Base-by-base conservation (phyloP, 176 grass and related monocot genomes). In the Oryza longistaminata region DNA sequence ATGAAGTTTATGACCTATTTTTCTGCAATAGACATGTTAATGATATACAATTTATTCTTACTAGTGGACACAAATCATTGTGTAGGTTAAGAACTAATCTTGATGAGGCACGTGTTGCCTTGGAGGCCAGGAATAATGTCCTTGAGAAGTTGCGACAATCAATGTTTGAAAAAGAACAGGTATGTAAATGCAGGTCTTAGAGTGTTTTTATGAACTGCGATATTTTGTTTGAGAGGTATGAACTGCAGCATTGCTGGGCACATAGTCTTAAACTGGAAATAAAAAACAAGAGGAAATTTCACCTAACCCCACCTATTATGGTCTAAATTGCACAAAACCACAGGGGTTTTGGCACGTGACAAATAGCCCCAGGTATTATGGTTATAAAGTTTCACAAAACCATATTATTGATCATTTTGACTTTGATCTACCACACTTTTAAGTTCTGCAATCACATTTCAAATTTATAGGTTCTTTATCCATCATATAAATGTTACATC, bases 141-240 rank as follows among this genome's bases (percentile, higher is more conserved):
- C 84, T 99, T 52, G 96, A 99, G 66, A 92, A 91, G 44, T 81
- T 99, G 81, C 91, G 92, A 80, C 93, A 92, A 74, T 88, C 91
- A 44, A 87, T 94, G 77, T 80, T 94, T 73, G 90, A 99, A 86
- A 99, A 99, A 94, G 96, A 99, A 76, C 91, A 96, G 91, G 96
- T 99, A 91, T 53, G 73, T 61, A 58, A 33, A 75, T 85, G 16
- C 48, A 75, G 5, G 76, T 74, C 19, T 82, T 71, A 72, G 44
- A 12, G 77, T 66, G 46, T 86, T 85, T 85, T 35, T 93, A 86
- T 64, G 29, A 87, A 73, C 61, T 76, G 17, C 53, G 21, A 17
- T 17, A 58, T 58, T 58, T 16, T 52, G 4, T 43, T 43, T 43
- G 42, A 43, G 42, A 43, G 42, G 45, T 93, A 86, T 64, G 42